Evolutionary conservation across 768 basidiomycete genomes (phyloP), one percentile per base, ranked within the genome.

Genomic region (Leccinum rimulosum): DNA sequence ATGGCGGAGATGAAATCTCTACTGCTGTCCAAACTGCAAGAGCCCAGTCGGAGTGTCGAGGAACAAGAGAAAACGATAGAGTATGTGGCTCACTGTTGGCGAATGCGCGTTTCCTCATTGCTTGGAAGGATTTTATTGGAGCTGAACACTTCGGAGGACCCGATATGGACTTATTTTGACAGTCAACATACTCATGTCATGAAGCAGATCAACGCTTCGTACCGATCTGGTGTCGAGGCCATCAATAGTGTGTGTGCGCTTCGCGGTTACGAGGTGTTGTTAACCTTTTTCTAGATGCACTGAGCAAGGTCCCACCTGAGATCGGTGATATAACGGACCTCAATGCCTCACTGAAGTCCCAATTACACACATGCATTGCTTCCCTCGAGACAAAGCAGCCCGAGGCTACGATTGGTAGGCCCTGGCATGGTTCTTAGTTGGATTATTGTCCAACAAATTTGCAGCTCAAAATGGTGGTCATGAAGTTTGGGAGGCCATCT

Each of bases 51-150:
- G 52, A 86, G 83, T 50, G 81, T 94, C 4, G 97, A 99, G 63
- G 96, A 98, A 64, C 94, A 97, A 60, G 95, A 98, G 76, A 94
- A 92, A 77, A 97, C 92, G 2, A 89, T 99, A 56, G 95, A 98
- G 97, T 94, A 67, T 65, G 87, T 75, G 1, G 6, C 28, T 52
- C 17, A 22, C 48, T 19, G 58, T 47, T 53, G 30, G 28, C 6
- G 45, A 40, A 14, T 52, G 35, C 11, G 53, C 43, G n/a, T 51
- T 38, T 33, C 35, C 57, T 71, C 49, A 66, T 52, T 61, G 25
- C 48, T 15, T 0, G 38, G 0, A 64, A 98, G 96, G 67, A 89
- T 98, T 52, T 75, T 98, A 33, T 77, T 95, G 52, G 96, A 99
- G 62, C 75, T 99, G 57, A 91, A 90, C 66, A 80, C 85, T 2